Base-by-base conservation (phyloP, 495 filamentous ascomycete genomes). In the Penicillium angulare region DNA sequence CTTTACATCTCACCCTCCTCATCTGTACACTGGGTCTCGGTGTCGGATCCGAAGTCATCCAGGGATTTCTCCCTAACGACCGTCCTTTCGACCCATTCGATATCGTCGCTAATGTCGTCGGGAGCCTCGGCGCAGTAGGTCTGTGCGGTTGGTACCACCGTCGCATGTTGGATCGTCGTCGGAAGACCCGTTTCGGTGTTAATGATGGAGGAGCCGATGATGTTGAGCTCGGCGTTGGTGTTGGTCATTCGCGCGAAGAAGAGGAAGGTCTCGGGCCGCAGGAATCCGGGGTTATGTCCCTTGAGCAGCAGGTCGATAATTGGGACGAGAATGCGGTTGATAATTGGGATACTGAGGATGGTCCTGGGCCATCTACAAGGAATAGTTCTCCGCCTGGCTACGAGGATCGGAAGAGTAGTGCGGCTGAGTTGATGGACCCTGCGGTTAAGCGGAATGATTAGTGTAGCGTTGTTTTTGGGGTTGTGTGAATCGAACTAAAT, bases 101-200 rank as follows among this genome's bases (percentile, higher is more conserved):
- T 61, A 84, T 97, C 29, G 68, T 91, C 43, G 92, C 91, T 65
- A 97, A 97, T 68, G 64, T 96, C 4, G 77, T 89, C 41, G 93
- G 95, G 32, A 90, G 86, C 49, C 66, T 86, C 13, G 71, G 73
- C 2, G 90, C 81, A 0, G 64, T 97, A 36, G 84, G 78, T 6
- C 60, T 95, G 23, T 92, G 88, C 60, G 83, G 82, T 47, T 90
- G 88, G 86, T 98, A 97, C 55, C 93, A 98, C 69, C 87, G 86
- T 51, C 83, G 93, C 33, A 97, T 97, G 95, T 74, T 98, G 41
- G 91, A 97, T 63, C 78, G 93, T 43, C 89, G 89, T 59, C 81
- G 95, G 40, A 73, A 83, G 61, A 82, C 82, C 35, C 87, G 86
- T 53, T 78, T 80, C 31, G 92, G 95, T 16, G 68, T 82, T 13